These are phyloP conservation scores for Macaranga tanarius DNA, from an alignment of 441 rosid genomes.

Conservation along the genomic window DNA sequence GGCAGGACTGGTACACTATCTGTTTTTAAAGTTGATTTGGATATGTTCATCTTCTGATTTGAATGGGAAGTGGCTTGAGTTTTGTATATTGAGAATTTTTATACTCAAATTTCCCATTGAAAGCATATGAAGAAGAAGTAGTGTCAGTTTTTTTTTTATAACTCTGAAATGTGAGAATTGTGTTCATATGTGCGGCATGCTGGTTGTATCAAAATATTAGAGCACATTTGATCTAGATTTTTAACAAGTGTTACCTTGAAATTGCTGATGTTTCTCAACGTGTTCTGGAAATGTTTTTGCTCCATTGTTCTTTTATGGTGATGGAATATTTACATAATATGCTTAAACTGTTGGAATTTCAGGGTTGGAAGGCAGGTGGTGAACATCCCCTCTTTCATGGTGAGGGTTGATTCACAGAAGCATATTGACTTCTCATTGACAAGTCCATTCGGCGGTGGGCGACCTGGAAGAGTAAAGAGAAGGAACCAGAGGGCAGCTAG, in stretches of 20 bases:
- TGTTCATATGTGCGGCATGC: too few species aligned
- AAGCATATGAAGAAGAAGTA: too few species aligned
- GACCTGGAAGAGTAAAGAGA: conserved; percentile 46
- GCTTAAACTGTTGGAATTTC: neutral
- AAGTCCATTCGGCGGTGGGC: conserved; percentile 42
- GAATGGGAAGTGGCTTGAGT: too few species aligned
- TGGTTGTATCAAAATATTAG: neutral
- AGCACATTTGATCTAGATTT: too few species aligned
- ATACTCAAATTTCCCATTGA: neutral
- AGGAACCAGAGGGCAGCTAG: conserved; percentile 41
- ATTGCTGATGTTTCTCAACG: neutral
- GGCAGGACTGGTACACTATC: too few species aligned
- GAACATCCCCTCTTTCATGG: conserved; percentile 88
- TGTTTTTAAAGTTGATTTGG: too few species aligned
- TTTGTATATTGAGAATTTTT: neutral
- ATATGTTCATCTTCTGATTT: too few species aligned
- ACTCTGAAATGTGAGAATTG: too few species aligned
- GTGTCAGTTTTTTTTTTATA: too few species aligned
- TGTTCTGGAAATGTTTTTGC: neutral
- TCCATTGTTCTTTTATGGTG: neutral
- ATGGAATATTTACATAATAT: neutral
- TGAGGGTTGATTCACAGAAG: conserved; percentile 58
- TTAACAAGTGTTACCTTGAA: neutral
- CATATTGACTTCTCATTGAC: conserved; percentile 45
- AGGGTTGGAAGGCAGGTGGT: conserved; percentile 94